Evolutionary conservation across 1,284 basidiomycete genomes (phyloP).

Genomic region (Tilletia horrida): DNA sequence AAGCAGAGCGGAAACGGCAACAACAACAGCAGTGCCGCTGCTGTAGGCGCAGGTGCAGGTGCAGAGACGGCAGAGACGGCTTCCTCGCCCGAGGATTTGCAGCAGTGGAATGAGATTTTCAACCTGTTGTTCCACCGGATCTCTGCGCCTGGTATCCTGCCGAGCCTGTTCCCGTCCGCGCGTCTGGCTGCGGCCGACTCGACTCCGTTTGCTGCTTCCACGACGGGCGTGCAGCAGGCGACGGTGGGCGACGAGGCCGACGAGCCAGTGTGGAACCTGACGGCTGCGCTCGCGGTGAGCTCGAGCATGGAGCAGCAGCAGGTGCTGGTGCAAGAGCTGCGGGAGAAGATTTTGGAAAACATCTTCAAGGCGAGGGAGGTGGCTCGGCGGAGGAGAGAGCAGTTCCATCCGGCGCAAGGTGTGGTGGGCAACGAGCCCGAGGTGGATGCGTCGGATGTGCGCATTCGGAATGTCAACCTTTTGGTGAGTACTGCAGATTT

Average conservation of each 20-base stretch:
- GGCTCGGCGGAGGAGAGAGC: conserved; percentile 16
- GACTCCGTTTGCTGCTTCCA: neutral
- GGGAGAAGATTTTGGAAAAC: conserved; percentile 88
- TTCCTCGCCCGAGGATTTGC: conserved; percentile 69
- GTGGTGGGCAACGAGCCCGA: neutral
- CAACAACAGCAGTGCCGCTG: conserved; percentile 55
- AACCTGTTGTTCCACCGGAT: conserved; percentile 78
- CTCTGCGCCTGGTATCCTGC: conserved; percentile 64
- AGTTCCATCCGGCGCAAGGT: neutral
- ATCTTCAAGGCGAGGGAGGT: conserved; percentile 67
- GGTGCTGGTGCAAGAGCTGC: conserved; percentile 74
- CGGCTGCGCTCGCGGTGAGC: conserved; percentile 81
- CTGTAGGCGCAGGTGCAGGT: conserved; percentile 19
- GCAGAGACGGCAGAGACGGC: conserved; percentile 28
- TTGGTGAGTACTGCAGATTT: conserved; percentile 31
- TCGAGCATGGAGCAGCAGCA: conserved; percentile 80
- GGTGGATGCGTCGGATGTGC: conserved; percentile 31
- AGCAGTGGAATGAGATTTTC: conserved; percentile 72
- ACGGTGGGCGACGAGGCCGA: conserved; percentile 69
- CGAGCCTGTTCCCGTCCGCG: conserved; percentile 83
- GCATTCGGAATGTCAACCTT: conserved; percentile 51
- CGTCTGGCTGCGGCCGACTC: conserved; percentile 56
- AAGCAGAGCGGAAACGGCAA: conserved; percentile 62
- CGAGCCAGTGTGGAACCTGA: conserved; percentile 86
- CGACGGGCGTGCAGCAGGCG: neutral